phyloP scores from a whole-genome alignment of 805 yeast genomes.

The Kluyveromyces aestuarii region DNA sequence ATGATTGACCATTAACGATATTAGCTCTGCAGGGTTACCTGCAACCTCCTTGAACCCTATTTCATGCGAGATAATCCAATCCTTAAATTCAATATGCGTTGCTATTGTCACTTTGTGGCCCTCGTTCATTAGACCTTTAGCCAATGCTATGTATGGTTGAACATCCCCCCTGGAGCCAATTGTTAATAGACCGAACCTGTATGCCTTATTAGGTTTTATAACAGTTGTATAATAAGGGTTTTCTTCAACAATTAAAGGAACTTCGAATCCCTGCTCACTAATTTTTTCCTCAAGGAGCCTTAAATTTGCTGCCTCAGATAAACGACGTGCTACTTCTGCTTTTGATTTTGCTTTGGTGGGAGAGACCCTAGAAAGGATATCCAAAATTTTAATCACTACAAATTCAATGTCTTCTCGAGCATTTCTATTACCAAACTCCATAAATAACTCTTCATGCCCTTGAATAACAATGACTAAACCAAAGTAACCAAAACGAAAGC shows the following conservation, averaged over 20 bases:
- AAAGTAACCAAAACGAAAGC: constrained; percentile 58
- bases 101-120: constrained; percentile 84
- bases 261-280: constrained; percentile 49
- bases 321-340: constrained; percentile 8
- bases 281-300: constrained; percentile 61
- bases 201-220: constrained; percentile 44
- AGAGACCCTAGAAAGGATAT: constrained; percentile 6
- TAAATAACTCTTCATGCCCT: constrained; percentile 67
- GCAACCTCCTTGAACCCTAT: constrained; percentile 69
- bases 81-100: constrained; percentile 73
- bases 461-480: constrained; percentile 62
- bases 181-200: constrained; percentile 62
- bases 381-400: constrained; percentile 38
- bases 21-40: constrained; percentile 86
- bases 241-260: constrained; percentile 63
- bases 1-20: constrained; percentile 87
- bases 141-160: constrained; percentile 91
- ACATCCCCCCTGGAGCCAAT: constrained; percentile 97
- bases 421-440: constrained; percentile 60
- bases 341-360: constrained; percentile 1
- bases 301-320: constrained; percentile 46
- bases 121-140: constrained; percentile 63
- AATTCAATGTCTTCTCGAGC: constrained; percentile 67
- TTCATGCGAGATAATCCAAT: constrained; percentile 62
- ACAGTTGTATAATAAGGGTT: constrained; percentile 45